Evolutionary conservation across 1,139 yeast species (phyloP).

Genomic region (Zygoascus sp.): DNA sequence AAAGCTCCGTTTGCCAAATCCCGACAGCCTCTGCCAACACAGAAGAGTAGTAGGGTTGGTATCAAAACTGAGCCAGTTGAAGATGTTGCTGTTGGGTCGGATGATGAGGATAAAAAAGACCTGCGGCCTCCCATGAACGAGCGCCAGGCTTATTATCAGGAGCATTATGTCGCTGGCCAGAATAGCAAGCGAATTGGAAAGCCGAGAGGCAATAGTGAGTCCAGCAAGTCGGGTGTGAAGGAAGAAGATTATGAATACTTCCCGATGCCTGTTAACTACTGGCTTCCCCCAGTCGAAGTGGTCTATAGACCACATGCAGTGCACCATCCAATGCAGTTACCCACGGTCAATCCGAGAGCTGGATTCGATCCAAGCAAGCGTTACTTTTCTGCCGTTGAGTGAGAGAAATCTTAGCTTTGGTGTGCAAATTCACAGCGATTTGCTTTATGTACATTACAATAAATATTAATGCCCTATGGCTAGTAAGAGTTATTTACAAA

Average conservation of each 20-base stretch:
- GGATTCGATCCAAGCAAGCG: conserved; percentile 36
- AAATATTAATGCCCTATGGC: background rate
- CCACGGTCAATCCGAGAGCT: conserved; percentile 19
- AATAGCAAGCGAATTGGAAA: background rate
- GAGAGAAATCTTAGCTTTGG: background rate
- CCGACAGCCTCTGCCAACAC: too few species aligned
- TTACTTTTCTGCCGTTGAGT: conserved; percentile 42
- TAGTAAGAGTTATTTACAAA: background rate
- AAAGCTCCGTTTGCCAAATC: background rate
- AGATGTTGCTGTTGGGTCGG: background rate
- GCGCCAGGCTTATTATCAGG: conserved; percentile 10
- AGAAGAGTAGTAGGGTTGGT: too few species aligned
- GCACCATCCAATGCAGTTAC: conserved; percentile 38
- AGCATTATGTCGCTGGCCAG: conserved; percentile 6
- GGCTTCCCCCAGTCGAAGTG: conserved; percentile 56
- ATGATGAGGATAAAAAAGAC: background rate
- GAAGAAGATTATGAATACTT: conserved; percentile 46
- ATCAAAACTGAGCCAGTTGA: background rate
- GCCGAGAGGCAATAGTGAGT: conserved; percentile 2
- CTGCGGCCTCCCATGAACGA: background rate
- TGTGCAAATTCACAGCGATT: background rate
- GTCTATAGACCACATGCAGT: conserved; percentile 59
- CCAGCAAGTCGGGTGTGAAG: conserved; percentile 12
- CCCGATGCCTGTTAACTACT: conserved; percentile 53
- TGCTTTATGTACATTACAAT: conserved; percentile 4